Conservation (phyloP, 345 rosid genomes). For the Tarenaya hassleriana region DNA sequence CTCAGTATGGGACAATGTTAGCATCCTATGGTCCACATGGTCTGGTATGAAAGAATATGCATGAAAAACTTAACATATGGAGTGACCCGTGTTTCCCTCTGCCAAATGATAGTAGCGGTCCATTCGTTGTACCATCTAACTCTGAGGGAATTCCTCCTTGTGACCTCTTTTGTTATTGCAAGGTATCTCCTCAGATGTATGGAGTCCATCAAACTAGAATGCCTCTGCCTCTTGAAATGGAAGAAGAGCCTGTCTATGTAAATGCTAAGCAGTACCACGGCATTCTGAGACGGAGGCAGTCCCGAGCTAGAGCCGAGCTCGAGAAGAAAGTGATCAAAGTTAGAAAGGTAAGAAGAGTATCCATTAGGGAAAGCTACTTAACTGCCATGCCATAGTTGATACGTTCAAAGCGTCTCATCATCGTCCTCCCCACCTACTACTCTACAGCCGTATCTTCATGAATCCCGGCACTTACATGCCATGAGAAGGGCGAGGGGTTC, state of each 20-base stretch:
- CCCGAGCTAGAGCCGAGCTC: constrained; percentile 66
- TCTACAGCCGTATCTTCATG: constrained; percentile 69
- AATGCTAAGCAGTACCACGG: constrained; percentile 74
- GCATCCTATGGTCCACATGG: constrained; percentile 40
- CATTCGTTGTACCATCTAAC: neutral
- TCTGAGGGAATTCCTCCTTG: neutral
- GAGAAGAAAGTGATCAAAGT: constrained; percentile 48
- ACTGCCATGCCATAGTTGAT: neutral
- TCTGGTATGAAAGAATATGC: constrained; percentile 34
- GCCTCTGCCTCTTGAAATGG: constrained; percentile 66
- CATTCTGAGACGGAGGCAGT: constrained; percentile 56
- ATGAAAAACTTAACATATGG: neutral
- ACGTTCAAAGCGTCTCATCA: neutral
- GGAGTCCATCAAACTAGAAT: constrained; percentile 52
- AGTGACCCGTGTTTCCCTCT: too few relatives aligned
- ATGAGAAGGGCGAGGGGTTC: constrained; percentile 66
- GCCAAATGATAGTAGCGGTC: too few relatives aligned
- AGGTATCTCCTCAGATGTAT: constrained; percentile 39
- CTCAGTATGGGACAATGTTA: constrained; percentile 38
- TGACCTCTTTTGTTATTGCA: constrained; percentile 5
- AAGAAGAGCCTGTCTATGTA: constrained; percentile 67
- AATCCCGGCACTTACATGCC: constrained; percentile 69
- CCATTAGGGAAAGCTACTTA: neutral
- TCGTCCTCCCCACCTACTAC: constrained; percentile 16
- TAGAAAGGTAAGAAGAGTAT: constrained; percentile 41